Percentiles rank a stretch among this genome's conserved stretches.
Evolutionary conservation across 2,329 filamentous ascomycete genomes (phyloP).

Genomic region (Aspergillus ruber): DNA sequence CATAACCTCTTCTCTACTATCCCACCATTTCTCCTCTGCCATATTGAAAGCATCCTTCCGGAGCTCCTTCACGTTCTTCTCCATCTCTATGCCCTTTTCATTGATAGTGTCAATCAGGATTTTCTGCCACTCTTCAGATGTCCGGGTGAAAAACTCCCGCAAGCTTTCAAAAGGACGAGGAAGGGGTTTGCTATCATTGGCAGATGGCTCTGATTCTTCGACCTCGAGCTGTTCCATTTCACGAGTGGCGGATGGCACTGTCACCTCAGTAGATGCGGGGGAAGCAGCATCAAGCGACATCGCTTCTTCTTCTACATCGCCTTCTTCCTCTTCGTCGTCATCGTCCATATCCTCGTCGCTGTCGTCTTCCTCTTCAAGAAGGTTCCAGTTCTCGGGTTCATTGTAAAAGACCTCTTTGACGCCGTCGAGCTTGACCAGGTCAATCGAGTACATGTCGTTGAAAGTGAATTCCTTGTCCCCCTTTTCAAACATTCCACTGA

Average conservation of each 20-base stretch:
- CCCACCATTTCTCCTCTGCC: slow-evolving; percentile 98
- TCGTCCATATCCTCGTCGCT: slow-evolving; percentile 45
- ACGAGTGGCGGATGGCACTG: slow-evolving; percentile 29
- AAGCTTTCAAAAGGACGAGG: slow-evolving; percentile 78
- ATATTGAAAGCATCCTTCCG: slow-evolving; percentile 84
- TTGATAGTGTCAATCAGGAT: slow-evolving; percentile 69
- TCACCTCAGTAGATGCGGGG: slow-evolving; percentile 30
- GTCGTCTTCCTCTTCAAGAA: slow-evolving; percentile 55
- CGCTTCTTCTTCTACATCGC: slow-evolving; percentile 43
- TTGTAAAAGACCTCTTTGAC: slow-evolving; percentile 85
- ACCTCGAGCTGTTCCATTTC: slow-evolving; percentile 34
- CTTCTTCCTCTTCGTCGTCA: slow-evolving; percentile 37
- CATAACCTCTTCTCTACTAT: slow-evolving; percentile 87
- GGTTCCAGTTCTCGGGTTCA: slow-evolving; percentile 78
- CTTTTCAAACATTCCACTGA: slow-evolving; percentile 91
- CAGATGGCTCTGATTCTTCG: slow-evolving; percentile 36
- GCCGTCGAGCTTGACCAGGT: slow-evolving; percentile 90
- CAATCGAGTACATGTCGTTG: slow-evolving; percentile 87
- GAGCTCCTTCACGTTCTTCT: slow-evolving; percentile 78
- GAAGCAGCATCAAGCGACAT: slow-evolving; percentile 34
- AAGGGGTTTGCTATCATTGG: slow-evolving; percentile 71
- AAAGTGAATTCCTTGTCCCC: slow-evolving; percentile 93
- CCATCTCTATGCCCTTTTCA: slow-evolving; percentile 52
- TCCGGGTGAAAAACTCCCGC: slow-evolving; percentile 85
- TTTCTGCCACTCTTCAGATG: slow-evolving; percentile 85